Evolutionary conservation across 78 protist genomes (phyloP), one percentile per base, ranked within the genome.

Genomic region (Protostelium mycophagum): DNA sequence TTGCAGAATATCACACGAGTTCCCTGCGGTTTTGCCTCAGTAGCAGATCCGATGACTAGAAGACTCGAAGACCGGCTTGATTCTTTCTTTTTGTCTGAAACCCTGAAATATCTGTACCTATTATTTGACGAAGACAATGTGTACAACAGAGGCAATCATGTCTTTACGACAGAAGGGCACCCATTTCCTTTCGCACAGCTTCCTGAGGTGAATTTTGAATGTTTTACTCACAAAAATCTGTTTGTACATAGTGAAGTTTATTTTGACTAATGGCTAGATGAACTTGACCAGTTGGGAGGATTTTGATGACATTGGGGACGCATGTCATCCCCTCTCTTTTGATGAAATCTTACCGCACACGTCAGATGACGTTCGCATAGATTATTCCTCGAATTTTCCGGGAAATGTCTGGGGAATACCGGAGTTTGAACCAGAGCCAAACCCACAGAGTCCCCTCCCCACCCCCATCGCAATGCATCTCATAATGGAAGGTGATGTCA

Each of bases 61-160:
- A 5, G 73, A 51, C 16, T 51, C 31, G 73, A 51, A 51, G 73
- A 51, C 16, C 73, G 73, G 5, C 73, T 51, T 16, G 73, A 51
- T 51, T 51, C 73, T 25, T 97, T 88, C 91, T 97, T 95, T 85
- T 91, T 95, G 36, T 87, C 97, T 1, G 98, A 97, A 88, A 97
- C 98, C 29, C 87, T 88, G 85, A 97, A 97, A 89, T 97, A 97
- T 89, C 92, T 97, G 34, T 95, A 83, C 86, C 94, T 97, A 23
- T 90, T 97, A 36, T 97, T 94, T 87, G 95, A 83, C 37, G 37
- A 86, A 34, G 63, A 37, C 88, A 86, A 86, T 39, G 28, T 16
- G 5, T 28, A 35, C 35, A 29, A n/a, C 37, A 1, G 37, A 36
- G 88, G 88, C 35, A 83, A 83, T 10, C 37, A 38, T 34, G 31